Evolutionary conservation across 2,329 filamentous ascomycete species (phyloP).

Genomic region (Aspergillus candidus): DNA sequence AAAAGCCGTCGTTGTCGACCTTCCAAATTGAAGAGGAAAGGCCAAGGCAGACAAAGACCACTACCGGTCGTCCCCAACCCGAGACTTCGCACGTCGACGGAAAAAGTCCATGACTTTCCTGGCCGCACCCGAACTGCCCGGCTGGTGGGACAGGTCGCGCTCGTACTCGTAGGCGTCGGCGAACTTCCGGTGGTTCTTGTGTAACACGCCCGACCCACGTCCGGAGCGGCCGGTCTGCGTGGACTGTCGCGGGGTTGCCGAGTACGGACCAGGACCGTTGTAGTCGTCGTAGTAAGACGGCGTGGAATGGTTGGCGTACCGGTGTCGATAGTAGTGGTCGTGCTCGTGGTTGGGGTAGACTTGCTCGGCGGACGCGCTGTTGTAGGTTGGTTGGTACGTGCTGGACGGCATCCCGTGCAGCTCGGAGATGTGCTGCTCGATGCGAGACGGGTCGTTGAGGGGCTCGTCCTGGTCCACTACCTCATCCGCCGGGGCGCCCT

Average conservation of each 20-base stretch:
- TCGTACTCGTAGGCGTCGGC: conserved; percentile 81
- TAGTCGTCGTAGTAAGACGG: conserved; percentile 46
- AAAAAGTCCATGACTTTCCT: conserved; percentile 99
- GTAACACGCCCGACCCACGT: conserved; percentile 55
- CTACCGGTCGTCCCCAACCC: conserved; percentile 46
- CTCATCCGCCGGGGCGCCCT: conserved; percentile 24
- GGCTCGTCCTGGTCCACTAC: conserved; percentile 19
- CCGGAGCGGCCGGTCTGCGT: conserved; percentile 34
- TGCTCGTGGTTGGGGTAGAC: conserved; percentile 24
- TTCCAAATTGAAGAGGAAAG: conserved; percentile 1
- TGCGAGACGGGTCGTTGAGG: conserved; percentile 37
- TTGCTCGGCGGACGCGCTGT: conserved; percentile 26
- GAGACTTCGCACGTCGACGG: conserved; percentile 72
- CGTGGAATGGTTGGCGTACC: conserved; percentile 29
- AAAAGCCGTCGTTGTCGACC: conserved; percentile 1
- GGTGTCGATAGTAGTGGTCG: conserved; percentile 26
- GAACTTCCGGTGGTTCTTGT: conserved; percentile 82
- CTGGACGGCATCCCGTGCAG: conserved; percentile 31
- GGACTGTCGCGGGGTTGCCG: conserved; percentile 37
- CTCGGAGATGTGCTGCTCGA: conserved; percentile 38
- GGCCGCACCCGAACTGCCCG: conserved; percentile 78
- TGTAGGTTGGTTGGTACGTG: conserved; percentile 22
- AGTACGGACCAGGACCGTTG: conserved; percentile 34
- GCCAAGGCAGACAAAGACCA: conserved; percentile 3
- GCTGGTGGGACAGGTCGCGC: conserved; percentile 53